These are phyloP conservation scores for Globisporangium rhizosaccharum DNA, from an alignment of 352 stramenopile species.

Conservation along the genomic window DNA sequence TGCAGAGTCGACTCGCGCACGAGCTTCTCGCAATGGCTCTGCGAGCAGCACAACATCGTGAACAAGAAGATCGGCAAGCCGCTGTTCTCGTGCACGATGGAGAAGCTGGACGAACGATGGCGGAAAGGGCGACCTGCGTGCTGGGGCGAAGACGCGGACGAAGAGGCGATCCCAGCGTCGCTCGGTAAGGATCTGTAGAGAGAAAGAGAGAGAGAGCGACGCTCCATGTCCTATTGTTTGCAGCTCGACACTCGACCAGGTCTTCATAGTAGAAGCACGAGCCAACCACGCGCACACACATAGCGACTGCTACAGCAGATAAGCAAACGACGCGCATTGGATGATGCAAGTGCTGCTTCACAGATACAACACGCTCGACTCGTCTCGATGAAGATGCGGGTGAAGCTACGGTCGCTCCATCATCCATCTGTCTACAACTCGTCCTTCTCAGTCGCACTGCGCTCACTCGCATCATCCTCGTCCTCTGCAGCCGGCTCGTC, in stretches of 20 bases:
- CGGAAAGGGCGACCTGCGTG: conserved; percentile 84
- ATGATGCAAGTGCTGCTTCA: not conserved
- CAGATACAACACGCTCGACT: not conserved
- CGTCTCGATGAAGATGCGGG: not conserved
- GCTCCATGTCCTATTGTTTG: not conserved
- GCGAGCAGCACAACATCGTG: conserved; percentile 97
- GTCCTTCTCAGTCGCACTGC: conserved; percentile 48
- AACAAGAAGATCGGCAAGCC: conserved; percentile 97
- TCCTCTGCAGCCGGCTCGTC: conserved; percentile 29
- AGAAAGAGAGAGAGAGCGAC: not conserved
- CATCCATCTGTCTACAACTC: conserved; percentile 39
- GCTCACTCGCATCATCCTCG: conserved; percentile 10
- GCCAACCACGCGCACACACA: too few relatives aligned
- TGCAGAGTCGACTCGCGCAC: conserved; percentile 86
- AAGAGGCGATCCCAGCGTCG: conserved; percentile 22
- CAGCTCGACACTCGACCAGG: too few relatives aligned
- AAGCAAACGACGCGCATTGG: not conserved
- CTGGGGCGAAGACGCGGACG: conserved; percentile 62
- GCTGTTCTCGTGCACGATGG: conserved; percentile 91
- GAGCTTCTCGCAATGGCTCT: conserved; percentile 94
- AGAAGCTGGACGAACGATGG: conserved; percentile 94
- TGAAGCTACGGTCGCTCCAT: not conserved
- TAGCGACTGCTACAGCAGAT: too few relatives aligned
- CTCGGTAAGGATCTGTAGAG: conserved; percentile 16
- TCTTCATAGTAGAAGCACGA: too few relatives aligned